phyloP scores from a whole-genome alignment of 2,329 filamentous ascomycete species.

The Xenoacremonium recifei region DNA sequence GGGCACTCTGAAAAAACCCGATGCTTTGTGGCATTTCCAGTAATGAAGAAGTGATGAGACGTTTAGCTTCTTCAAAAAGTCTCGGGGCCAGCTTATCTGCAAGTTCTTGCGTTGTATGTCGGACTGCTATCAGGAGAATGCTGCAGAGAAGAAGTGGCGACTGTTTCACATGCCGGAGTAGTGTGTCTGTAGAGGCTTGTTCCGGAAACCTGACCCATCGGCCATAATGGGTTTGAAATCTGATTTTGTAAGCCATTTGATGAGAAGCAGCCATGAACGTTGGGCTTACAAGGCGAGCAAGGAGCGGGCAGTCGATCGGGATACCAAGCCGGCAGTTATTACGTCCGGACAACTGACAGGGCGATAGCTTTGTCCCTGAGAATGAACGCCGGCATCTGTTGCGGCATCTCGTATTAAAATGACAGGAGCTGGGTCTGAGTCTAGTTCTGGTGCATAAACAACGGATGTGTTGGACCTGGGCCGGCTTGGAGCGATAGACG shows the following conservation, averaged over 20 bases:
- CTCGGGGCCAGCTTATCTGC: slow-evolving; percentile 21
- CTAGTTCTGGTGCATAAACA: too few relatives aligned
- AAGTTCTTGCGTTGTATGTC: slow-evolving; percentile 21
- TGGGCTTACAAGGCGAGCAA: slow-evolving; percentile 19
- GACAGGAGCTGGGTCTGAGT: slow-evolving; percentile 19
- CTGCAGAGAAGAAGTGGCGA: slow-evolving; percentile 24
- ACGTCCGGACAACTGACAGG: slow-evolving; percentile 10
- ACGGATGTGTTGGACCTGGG: too few relatives aligned
- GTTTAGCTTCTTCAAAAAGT: slow-evolving; percentile 22
- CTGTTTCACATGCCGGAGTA: slow-evolving; percentile 6
- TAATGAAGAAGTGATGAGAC: slow-evolving; percentile 12
- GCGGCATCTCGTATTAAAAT: slow-evolving; percentile 27
- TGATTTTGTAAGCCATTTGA: slow-evolving; percentile 6
- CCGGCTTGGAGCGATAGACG: too few relatives aligned
- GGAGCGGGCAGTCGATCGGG: slow-evolving; percentile 12
- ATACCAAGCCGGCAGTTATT: slow-evolving; percentile 20
- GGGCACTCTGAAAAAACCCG: slow-evolving; percentile 23
- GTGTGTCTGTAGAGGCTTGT: slow-evolving; percentile 6
- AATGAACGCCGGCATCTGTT: slow-evolving; percentile 20
- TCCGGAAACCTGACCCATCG: slow-evolving; percentile 26
- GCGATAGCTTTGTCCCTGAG: slow-evolving; percentile 4
- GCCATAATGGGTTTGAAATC: slow-evolving; percentile 25
- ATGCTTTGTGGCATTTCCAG: slow-evolving; percentile 15
- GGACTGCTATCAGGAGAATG: slow-evolving; percentile 23
- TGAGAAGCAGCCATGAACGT: neutral